Conservation (phyloP, 1,284 basidiomycete genomes). For the Trichosporon sp. region DNA sequence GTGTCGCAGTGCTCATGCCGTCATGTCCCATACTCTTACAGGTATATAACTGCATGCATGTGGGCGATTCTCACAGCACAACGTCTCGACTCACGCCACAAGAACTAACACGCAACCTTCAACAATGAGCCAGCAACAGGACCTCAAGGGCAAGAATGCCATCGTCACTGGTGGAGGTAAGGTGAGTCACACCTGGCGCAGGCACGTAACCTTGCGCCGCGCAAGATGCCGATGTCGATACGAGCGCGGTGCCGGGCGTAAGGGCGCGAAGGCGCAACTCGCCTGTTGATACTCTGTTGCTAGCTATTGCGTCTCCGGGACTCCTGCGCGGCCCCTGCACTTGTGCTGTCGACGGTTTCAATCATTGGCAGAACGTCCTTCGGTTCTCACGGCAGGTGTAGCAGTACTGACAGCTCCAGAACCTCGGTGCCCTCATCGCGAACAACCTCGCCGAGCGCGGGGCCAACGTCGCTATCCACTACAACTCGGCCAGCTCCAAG, state of each 20-base stretch:
- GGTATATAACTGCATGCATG: not conserved
- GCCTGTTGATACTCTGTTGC: too few relatives aligned
- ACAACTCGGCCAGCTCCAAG: slow-evolving; percentile 32
- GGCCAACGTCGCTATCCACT: slow-evolving; percentile 36
- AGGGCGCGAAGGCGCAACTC: too few relatives aligned
- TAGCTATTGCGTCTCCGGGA: too few relatives aligned
- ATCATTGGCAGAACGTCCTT: too few relatives aligned
- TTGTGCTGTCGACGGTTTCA: too few relatives aligned
- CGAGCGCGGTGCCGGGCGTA: too few relatives aligned
- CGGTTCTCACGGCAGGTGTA: too few relatives aligned
- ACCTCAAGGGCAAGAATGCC: slow-evolving; percentile 34
- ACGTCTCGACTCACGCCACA: not conserved
- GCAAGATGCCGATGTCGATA: not conserved
- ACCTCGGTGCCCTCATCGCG: slow-evolving; percentile 36
- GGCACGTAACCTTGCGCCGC: not conserved
- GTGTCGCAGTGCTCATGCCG: not conserved
- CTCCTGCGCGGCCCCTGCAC: too few relatives aligned
- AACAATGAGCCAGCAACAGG: slow-evolving; percentile 19
- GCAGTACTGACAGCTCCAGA: slow-evolving; percentile 25
- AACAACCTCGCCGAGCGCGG: slow-evolving; percentile 32
- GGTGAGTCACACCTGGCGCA: slow-evolving; percentile 20
- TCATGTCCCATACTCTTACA: not conserved
- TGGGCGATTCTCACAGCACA: not conserved
- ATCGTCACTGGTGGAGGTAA: slow-evolving; percentile 36
- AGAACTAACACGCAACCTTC: not conserved